Evolutionary conservation across 2,329 filamentous ascomycete genomes (phyloP), one percentile per base, ranked within the genome.

Genomic region (Penicillium sp.): DNA sequence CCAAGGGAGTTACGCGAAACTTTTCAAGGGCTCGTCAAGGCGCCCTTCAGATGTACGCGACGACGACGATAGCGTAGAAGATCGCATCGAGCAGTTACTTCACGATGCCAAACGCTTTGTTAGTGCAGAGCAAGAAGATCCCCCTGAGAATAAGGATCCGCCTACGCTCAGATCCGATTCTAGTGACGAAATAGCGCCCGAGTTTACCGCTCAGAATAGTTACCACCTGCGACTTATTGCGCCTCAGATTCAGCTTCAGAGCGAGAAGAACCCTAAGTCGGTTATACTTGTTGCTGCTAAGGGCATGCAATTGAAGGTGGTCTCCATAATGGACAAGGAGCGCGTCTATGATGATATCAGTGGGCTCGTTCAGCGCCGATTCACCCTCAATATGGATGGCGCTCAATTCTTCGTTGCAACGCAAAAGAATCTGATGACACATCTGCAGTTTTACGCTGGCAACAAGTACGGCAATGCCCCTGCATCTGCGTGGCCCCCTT

Each of bases 401-500:
- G 90, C 96, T 30, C 95, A 99, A 75, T 97, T 99, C 79, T 99
- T 99, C 69, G 93, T 99, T 54, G 95, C 94, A 0, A 94, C 94
- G 65, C 91, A 94, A 71, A 96, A 96, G 79, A 95, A 90, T 75
- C 94, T 99, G 13, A 91, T 90, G 9, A 90, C 91, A 65, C 87
- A 96, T 66, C 85, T 97, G 57, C 93, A 95, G 57, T 90, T 97
- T 83, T 98, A 99, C 75, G 93, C 94, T 23, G 94, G 93, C 57
- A 97, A 94, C 77, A 90, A 89, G 63, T 99, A 99, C 72, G 96
- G 96, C 44, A 90, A 93, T 31, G 88, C 91, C 46, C 85, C 86
- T 41, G 92, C 92, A 9, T 92, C 93, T 3, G 89, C 91, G 17
- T 99, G 96, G 95, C 95, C 95, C 11, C 95, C 95, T 0, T 99